Evolutionary conservation across 768 basidiomycete genomes (phyloP), one percentile per base, ranked within the genome.

Genomic region (Termitomyces sp.): DNA sequence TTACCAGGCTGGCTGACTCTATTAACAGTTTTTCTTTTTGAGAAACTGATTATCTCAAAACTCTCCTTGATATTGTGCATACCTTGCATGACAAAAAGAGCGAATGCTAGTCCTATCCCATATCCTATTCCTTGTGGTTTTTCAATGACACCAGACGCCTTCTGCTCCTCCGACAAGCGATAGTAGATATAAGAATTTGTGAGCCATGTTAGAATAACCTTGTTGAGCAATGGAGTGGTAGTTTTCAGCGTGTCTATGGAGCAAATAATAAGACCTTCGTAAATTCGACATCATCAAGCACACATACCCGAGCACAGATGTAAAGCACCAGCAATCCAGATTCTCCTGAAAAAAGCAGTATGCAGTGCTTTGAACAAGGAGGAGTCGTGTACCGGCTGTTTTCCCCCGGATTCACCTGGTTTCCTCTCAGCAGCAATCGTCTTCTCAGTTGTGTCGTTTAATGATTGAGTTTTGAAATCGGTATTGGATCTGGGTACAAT

Each of bases 31-130:
- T 12, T 24, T 20, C 3, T 22, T 12, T 24, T 20, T 34, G 39
- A 4, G 6, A 54, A 50, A 9, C 29, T 48, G 22, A 32, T 22
- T n/a, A 20, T n/a, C 29, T 44, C 26, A 16, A 34, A n/a, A 10
- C 4, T 26, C 1, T 13, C 41, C 2, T 42, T 42, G 10, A 27
- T 6, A 59, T 36, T 13, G n/a, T 6, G 59, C 68, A 43, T 56
- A 79, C 83, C 76, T 76, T 86, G 84, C 85, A 86, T 87, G 0
- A 68, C 72, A 60, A 84, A 85, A 29, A 86, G 65, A 4, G 74
- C 83, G 52, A 83, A 71, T 0, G 78, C 85, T 1, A 87, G 66
- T 6, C 85, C 86, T 52, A 87, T 77, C 1, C 86, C 86, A 65
- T 80, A 83, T 0, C 85, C 85, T 39, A 86, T 73, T 1, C 81